Percentiles rank a stretch among this genome's conserved stretches.
Conservation (phyloP, 805 yeast genomes). For the Candida andamanensis region DNA sequence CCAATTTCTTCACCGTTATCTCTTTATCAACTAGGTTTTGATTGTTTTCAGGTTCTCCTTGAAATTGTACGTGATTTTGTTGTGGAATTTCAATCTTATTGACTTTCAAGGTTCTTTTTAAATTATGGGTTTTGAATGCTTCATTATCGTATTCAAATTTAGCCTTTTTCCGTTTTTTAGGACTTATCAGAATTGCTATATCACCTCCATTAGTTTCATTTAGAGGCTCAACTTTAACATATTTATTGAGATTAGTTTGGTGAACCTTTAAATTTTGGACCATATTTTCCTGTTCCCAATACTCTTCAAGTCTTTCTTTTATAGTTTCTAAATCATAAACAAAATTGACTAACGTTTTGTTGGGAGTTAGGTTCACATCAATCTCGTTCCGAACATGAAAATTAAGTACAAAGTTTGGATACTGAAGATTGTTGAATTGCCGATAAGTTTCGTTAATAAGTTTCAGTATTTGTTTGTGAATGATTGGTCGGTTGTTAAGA, state of each 20-base stretch:
- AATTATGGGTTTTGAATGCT: conserved; percentile 10
- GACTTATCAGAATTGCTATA: not conserved
- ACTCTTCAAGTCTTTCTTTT: conserved; percentile 42
- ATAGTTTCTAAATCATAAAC: conserved; percentile 43
- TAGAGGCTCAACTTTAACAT: not conserved
- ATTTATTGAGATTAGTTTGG: not conserved
- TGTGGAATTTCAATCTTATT: not conserved
- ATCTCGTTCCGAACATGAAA: conserved; percentile 48
- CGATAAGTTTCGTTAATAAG: conserved; percentile 71
- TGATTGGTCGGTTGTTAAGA: conserved; percentile 74
- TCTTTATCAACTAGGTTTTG: conserved; percentile 3
- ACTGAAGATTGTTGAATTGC: conserved; percentile 65
- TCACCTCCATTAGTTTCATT: not conserved
- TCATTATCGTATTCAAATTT: conserved; percentile 8
- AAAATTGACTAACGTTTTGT: conserved; percentile 62
- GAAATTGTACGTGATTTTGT: no score
- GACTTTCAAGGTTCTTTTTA: not conserved
- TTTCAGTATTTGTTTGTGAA: conserved; percentile 48
- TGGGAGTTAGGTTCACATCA: conserved; percentile 93
- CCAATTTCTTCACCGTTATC: conserved; percentile 54
- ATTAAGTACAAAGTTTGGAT: conserved; percentile 65
- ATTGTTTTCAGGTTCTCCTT: conserved; percentile 1
- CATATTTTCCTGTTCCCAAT: conserved; percentile 39
- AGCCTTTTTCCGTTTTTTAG: not conserved
- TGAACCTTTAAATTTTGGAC: conserved; percentile 3